Evolutionary conservation across 2,329 filamentous ascomycete species (phyloP).

Genomic region (Simplicillium sp.): DNA sequence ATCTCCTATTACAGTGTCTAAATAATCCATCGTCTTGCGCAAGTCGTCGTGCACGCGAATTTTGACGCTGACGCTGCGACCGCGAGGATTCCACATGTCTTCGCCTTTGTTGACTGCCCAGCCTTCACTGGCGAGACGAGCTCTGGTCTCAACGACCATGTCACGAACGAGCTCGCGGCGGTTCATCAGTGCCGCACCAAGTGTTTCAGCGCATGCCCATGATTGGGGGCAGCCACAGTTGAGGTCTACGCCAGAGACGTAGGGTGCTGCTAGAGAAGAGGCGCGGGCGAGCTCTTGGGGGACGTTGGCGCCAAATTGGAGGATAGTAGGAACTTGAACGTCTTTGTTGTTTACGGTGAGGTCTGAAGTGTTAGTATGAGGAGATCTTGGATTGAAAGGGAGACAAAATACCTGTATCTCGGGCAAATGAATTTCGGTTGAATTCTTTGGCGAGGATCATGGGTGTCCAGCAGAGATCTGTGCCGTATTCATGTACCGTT

Average conservation of each 20-base stretch:
- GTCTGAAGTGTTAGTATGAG: conserved; percentile 26
- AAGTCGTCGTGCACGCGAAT: conserved; percentile 60
- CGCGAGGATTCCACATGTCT: conserved; percentile 32
- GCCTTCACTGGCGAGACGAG: conserved; percentile 39
- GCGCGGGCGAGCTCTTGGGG: conserved; percentile 54
- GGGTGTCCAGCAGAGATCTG: conserved; percentile 61
- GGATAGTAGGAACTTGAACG: conserved; percentile 49
- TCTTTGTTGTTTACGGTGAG: conserved; percentile 48
- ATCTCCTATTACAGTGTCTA: conserved; percentile 51
- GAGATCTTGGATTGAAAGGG: conserved; percentile 1
- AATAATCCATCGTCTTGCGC: conserved; percentile 49
- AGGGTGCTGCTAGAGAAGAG: conserved; percentile 50
- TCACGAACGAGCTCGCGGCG: conserved; percentile 54
- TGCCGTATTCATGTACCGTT: conserved; percentile 53
- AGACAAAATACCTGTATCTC: conserved; percentile 51
- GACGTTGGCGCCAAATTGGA: conserved; percentile 57
- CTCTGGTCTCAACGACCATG: conserved; percentile 51
- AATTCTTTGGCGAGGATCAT: conserved; percentile 66
- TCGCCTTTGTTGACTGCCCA: conserved; percentile 37
- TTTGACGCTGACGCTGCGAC: conserved; percentile 58
- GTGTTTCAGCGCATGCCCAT: conserved; percentile 59
- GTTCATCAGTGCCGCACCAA: conserved; percentile 63
- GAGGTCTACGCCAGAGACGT: conserved; percentile 55
- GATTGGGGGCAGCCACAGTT: conserved; percentile 68
- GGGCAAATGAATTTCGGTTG: conserved; percentile 49